phyloP scores from a whole-genome alignment of 75 land plant genomes.

The Sequoiadendron giganteum region DNA sequence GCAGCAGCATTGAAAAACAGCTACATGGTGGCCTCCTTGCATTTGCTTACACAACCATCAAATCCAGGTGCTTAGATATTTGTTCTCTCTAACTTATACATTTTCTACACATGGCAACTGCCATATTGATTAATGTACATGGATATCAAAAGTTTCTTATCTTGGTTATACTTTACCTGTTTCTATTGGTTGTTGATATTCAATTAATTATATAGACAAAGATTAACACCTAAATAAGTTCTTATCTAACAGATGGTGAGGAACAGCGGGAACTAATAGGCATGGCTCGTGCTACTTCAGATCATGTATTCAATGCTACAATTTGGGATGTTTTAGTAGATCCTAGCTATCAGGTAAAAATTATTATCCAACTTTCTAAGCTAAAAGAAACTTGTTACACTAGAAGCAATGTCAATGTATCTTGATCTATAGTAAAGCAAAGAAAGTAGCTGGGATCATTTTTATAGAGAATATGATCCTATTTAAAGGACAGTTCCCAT shows the following conservation, averaged over 20 bases:
- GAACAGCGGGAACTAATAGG: constrained; percentile 79
- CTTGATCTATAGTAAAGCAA: background rate
- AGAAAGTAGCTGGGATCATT: background rate
- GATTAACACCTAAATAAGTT: constrained; percentile 39
- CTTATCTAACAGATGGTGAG: constrained; percentile 58
- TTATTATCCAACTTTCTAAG: background rate
- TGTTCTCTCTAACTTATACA: background rate
- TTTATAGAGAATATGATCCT: background rate
- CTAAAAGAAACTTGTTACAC: background rate
- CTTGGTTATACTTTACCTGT: constrained; percentile 8
- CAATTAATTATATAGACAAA: constrained; percentile 12
- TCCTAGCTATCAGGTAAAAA: constrained; percentile 84
- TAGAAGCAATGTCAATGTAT: background rate
- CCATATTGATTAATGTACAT: background rate
- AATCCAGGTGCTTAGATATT: constrained; percentile 42
- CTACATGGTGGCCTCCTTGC: constrained; percentile 87
- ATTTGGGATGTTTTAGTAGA: constrained; percentile 99
- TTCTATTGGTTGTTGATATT: background rate
- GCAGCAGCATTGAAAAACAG: constrained; percentile 90
- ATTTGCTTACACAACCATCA: constrained; percentile 47
- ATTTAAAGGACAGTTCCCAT: background rate
- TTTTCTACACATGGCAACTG: background rate
- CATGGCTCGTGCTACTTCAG: constrained; percentile 99
- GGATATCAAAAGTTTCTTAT: background rate
- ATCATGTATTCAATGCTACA: constrained; percentile 99